Conservation (phyloP, 306 rosid species). For the Vigna nakashimae region DNA sequence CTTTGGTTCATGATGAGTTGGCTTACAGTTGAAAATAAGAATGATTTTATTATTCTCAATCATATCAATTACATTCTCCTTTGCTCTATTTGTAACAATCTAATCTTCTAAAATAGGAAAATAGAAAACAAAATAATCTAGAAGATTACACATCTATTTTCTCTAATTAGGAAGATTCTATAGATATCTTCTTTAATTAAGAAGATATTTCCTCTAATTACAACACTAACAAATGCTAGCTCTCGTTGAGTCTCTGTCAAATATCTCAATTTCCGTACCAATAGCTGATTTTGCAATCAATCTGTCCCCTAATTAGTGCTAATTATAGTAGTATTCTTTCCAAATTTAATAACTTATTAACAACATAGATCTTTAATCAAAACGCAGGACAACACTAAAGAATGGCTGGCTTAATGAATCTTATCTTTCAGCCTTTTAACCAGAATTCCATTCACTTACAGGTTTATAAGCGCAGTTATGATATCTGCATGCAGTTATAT, state of each 20-base stretch:
- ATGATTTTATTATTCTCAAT: too few species aligned
- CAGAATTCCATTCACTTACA: slow-evolving; percentile 45
- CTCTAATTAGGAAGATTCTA: too few species aligned
- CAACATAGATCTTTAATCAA: slow-evolving; percentile 13
- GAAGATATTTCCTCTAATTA: too few species aligned
- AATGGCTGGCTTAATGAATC: slow-evolving; percentile 11
- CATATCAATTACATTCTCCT: too few species aligned
- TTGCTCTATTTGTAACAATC: too few species aligned
- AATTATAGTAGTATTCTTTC: neutral
- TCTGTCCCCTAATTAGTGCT: neutral
- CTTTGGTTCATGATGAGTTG: neutral
- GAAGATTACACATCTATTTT: too few species aligned
- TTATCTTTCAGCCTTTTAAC: slow-evolving; percentile 24
- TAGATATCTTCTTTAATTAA: too few species aligned
- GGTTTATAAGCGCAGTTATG: slow-evolving; percentile 93
- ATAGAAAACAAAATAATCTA: too few species aligned
- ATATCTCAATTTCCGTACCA: neutral
- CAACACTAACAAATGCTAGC: neutral
- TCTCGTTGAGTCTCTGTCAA: neutral
- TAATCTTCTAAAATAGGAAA: too few species aligned
- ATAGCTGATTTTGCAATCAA: neutral
- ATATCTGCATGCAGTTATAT: slow-evolving; percentile 82
- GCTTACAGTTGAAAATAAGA: neutral
- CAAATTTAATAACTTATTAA: neutral
- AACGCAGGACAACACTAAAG: slow-evolving; percentile 25